These are phyloP conservation scores for Curvularia lunata DNA, from an alignment of 2,329 filamentous ascomycete species.

Conservation along the genomic window DNA sequence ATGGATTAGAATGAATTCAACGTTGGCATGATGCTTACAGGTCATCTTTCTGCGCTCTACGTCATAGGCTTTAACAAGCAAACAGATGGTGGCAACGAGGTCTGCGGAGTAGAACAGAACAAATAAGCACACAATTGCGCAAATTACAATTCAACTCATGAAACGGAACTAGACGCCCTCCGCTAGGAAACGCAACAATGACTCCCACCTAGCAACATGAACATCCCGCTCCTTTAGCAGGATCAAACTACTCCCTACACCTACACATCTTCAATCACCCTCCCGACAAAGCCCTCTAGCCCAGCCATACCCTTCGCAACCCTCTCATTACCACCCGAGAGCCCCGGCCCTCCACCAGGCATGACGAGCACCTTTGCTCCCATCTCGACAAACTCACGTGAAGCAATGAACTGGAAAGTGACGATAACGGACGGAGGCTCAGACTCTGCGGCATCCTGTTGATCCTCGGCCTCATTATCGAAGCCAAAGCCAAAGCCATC, in stretches of 20 bases:
- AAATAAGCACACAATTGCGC: not conserved
- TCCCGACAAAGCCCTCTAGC: conserved; percentile 75
- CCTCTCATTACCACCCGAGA: conserved; percentile 61
- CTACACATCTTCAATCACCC: conserved; percentile 51
- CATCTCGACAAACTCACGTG: conserved; percentile 75
- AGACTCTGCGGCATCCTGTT: conserved; percentile 29
- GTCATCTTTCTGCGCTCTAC: not conserved
- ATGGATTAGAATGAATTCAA: not conserved
- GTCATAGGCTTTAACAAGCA: not conserved
- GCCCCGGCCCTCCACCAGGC: conserved; percentile 70
- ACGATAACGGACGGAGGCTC: conserved; percentile 53
- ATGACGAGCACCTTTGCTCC: conserved; percentile 74
- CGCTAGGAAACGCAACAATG: not conserved
- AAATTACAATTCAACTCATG: not conserved
- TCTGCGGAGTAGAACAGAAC: not conserved
- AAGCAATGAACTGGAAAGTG: conserved; percentile 71
- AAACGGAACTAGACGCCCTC: not conserved
- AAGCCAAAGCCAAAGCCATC: conserved; percentile 62
- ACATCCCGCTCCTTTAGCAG: no score
- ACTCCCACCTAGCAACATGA: not conserved
- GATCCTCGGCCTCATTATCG: conserved; percentile 51
- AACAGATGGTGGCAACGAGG: not conserved
- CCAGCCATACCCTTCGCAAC: conserved; percentile 60
- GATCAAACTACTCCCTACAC: no score
- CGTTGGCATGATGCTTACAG: not conserved